These are phyloP conservation scores for Botrytis hyacinthi DNA, from an alignment of 2,329 filamentous ascomycete genomes.

Conservation along the genomic window DNA sequence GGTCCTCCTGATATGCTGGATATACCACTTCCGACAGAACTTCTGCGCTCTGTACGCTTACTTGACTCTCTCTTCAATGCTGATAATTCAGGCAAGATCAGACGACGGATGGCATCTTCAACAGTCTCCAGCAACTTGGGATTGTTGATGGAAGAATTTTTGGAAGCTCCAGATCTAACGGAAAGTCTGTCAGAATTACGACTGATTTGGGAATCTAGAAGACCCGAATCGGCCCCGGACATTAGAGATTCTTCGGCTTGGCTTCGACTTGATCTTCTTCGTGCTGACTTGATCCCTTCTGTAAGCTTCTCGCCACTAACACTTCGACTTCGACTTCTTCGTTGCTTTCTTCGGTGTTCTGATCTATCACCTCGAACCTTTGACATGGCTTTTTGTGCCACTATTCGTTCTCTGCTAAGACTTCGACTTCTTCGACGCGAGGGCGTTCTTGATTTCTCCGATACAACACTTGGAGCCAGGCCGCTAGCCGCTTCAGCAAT, in stretches of 20 bases:
- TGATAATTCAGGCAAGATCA: slow-evolving; percentile 83
- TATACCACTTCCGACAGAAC: slow-evolving; percentile 43
- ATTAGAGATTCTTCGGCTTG: slow-evolving; percentile 49
- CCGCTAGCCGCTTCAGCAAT: slow-evolving; percentile 42
- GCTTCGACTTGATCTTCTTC: slow-evolving; percentile 49
- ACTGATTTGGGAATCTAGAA: slow-evolving; percentile 50
- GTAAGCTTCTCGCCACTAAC: slow-evolving; percentile 46
- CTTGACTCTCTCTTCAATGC: slow-evolving; percentile 89
- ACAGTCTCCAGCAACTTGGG: slow-evolving; percentile 70
- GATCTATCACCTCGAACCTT: slow-evolving; percentile 57
- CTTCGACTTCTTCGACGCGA: slow-evolving; percentile 59
- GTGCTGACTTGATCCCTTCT: slow-evolving; percentile 46
- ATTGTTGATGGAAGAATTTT: slow-evolving; percentile 66
- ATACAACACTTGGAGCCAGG: slow-evolving; percentile 39
- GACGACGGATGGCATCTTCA: slow-evolving; percentile 69
- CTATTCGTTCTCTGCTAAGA: slow-evolving; percentile 62
- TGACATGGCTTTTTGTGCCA: slow-evolving; percentile 65
- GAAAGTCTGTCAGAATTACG: slow-evolving; percentile 58
- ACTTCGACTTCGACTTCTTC: slow-evolving; percentile 46
- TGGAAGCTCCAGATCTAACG: slow-evolving; percentile 52
- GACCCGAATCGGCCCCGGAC: slow-evolving; percentile 55
- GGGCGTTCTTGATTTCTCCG: slow-evolving; percentile 57
- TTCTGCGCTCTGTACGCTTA: slow-evolving; percentile 52
- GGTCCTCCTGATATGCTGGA: slow-evolving; percentile 56
- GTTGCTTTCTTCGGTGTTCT: slow-evolving; percentile 43